A percentile compares a stretch with the other conserved stretches of the same genome.
phyloP scores from a whole-genome alignment of 805 yeast genomes.

The Myxozyma sirexii region DNA sequence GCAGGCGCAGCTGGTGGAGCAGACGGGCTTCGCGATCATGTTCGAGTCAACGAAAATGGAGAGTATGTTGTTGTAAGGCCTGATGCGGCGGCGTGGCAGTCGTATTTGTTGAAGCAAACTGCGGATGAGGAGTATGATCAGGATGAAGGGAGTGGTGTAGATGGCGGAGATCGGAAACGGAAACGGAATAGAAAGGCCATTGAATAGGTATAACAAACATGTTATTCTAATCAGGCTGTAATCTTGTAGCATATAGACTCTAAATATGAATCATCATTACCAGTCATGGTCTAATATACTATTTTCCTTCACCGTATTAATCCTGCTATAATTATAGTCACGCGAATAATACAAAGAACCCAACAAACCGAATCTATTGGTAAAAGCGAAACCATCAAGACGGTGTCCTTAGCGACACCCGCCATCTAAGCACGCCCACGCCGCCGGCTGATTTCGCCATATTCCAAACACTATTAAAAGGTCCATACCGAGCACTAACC shows the following conservation, averaged over 20 bases:
- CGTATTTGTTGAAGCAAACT: slow-evolving; percentile 29
- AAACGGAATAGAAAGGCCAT: neutral
- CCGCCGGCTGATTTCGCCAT: neutral
- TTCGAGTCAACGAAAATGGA: slow-evolving; percentile 90
- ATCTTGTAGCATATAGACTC: no score
- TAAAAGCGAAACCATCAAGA: no score
- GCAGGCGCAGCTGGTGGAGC: slow-evolving; percentile 43
- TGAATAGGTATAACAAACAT: neutral
- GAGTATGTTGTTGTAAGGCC: slow-evolving; percentile 96
- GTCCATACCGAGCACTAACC: no score
- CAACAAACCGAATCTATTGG: no score
- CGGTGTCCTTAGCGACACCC: no score
- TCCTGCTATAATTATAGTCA: no score
- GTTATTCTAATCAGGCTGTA: neutral
- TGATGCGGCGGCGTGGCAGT: slow-evolving; percentile 52
- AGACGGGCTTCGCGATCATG: slow-evolving; percentile 43
- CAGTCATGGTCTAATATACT: no score
- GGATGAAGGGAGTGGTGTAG: slow-evolving; percentile 7
- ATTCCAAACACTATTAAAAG: no score
- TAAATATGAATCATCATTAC: no score
- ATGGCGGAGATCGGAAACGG: slow-evolving; percentile 3
- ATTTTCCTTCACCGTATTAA: no score
- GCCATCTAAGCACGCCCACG: no score
- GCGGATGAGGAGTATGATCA: slow-evolving; percentile 13
- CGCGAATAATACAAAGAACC: no score